Evolutionary conservation across 495 filamentous ascomycete species (phyloP), one percentile per base, ranked within the genome.

Genomic region (Aspergillus homomorphus): DNA sequence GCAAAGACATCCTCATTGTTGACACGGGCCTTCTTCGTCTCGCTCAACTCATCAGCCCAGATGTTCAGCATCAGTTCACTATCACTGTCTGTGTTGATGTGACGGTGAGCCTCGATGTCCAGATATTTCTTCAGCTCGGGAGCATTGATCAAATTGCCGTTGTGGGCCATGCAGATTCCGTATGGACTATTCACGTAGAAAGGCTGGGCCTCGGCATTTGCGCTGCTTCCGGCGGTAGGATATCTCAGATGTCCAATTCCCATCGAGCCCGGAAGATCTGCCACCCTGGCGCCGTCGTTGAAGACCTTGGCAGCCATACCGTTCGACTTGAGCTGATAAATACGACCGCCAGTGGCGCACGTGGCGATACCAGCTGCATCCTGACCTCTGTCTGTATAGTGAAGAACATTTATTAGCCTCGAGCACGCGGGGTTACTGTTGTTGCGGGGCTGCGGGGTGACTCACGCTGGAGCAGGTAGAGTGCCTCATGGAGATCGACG

Each of bases 91-190:
- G 94, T 96, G 75, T 98, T 98, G 74, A 98, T 92, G 69, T 98
- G 94, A 62, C 94, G 82, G 72, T 95, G 92, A 5, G 90, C 94
- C 59, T 92, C 90, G 61, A 87, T 77, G 65, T 98, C 94, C 42
- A 98, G 82, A 67, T 86, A 92, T 57, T 76, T 71, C 66, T 86
- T 87, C 44, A 98, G 78, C 45, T 89, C 87, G 3, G 82, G 80
- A n/a, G 91, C 89, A 69, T 98, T 98, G 77, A 97, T 92, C 45
- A 98, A 80, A 71, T 98, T 98, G 30, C 94, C 94, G 66, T 97
- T 97, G 73, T 90, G 83, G 14, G 81, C 81, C 63, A 86, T 76
- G 64, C 72, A 82, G 59, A 87, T 81, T 43, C 92, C 90, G 69
- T 95, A 96, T 4, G 92, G 92, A 53, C 86, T 88, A 76, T 96